These are phyloP conservation scores for Trypanosoma cruzi DNA, from an alignment of 208 protist genomes.

Conservation along the genomic window DNA sequence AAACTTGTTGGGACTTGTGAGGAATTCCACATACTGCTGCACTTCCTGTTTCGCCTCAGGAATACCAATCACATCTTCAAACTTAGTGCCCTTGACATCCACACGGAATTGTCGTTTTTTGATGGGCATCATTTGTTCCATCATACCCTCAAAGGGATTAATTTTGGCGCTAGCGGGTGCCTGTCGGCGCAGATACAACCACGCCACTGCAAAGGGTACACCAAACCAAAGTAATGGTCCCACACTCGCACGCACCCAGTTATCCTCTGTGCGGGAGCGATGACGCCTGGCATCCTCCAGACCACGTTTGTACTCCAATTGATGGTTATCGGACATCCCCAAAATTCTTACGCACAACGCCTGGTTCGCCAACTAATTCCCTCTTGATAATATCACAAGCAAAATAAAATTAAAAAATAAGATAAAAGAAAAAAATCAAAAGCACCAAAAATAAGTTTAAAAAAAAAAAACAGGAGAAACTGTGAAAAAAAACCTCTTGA, in stretches of 20 bases:
- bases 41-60: conserved; percentile 97
- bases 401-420: neutral
- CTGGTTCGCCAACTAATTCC: neutral
- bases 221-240: conserved; percentile 83
- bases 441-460: conserved; percentile 11
- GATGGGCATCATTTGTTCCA: conserved; percentile 91
- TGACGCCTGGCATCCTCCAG: conserved; percentile 67
- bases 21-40: conserved; percentile 97
- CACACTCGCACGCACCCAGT: conserved; percentile 77
- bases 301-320: conserved; percentile 65
- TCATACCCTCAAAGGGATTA: conserved; percentile 78
- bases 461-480: conserved; percentile 12
- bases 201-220: conserved; percentile 56
- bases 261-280: conserved; percentile 71
- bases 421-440: neutral
- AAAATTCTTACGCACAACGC: neutral
- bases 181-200: conserved; percentile 59
- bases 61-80: conserved; percentile 96
- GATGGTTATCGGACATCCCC: conserved; percentile 6
- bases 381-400: neutral
- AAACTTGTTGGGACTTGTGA: conserved; percentile 96
- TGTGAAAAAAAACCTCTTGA: neutral
- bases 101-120: conserved; percentile 89
- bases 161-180: conserved; percentile 21
- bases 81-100: conserved; percentile 84